Base-by-base conservation (phyloP, 345 rosid genomes). In the Salix suchowensis region DNA sequence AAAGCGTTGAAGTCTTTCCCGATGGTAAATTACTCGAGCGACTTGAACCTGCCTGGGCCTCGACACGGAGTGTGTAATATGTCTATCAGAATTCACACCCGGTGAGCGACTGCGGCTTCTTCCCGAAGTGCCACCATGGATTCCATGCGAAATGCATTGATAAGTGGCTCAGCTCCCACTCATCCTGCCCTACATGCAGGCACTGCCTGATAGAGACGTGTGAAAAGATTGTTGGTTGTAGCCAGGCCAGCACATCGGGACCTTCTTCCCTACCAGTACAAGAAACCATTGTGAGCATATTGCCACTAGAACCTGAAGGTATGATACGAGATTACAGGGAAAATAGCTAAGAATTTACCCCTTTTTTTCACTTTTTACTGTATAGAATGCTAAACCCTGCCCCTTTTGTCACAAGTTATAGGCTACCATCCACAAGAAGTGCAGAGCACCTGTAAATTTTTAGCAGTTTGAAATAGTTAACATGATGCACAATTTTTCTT, bases 91-190 rank as follows among this genome's bases (percentile, higher is more conserved):
- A 23, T 88, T 84, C 73, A 72, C 74, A 21, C 7, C 76, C 0
- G 86, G 87, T 30, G 93, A 90, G 23, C 71, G 61, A 2, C 71
- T 78, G 10, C 69, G 90, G 68, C 74, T 89, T 34, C 86, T 91
- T 37, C 96, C 96, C 93, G 2, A 87, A 86, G 62, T 91, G 93
- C 79, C 85, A 86, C 86, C 95, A 91, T 36, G 90, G 93, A 1
- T 91, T 89, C 74, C 95, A 91, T 48, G 89, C 87, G 24, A 70
- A 74, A 12, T 91, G 96, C 68, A 89, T 89, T 24, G 93, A 89
- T 67, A 83, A 82, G 76, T 91, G 96, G 92, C 93, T 91, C 30
- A 75, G 81, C 70, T 87, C 88, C 11, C 87, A 89, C 81, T 80
- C 90, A 32, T 88, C 93, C 18, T 91, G 96, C 80, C 96, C 92